phyloP scores from a whole-genome alignment of 805 yeast species.

The Wickerhamomyces ciferrii region DNA sequence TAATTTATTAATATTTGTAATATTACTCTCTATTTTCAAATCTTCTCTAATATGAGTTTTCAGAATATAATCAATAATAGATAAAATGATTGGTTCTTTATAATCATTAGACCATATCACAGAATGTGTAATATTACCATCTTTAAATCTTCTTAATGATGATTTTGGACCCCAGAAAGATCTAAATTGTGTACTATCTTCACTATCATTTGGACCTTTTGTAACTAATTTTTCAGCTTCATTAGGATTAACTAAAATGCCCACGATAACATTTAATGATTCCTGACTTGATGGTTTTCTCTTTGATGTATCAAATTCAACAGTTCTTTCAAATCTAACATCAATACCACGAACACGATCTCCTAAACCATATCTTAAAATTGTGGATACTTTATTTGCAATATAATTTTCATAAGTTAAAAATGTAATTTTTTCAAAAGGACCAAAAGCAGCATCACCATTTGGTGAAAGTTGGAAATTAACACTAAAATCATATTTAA shows the following conservation, averaged over 20 bases:
- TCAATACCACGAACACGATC: slow-evolving; percentile 33
- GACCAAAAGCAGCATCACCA: slow-evolving; percentile 48
- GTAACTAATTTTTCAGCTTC: slow-evolving; percentile 80
- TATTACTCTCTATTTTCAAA: slow-evolving; percentile 25
- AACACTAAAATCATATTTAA: slow-evolving; percentile 60
- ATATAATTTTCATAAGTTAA: slow-evolving; percentile 64
- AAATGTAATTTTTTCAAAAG: slow-evolving; percentile 68
- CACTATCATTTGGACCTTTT: slow-evolving; percentile 71
- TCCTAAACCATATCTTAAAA: slow-evolving; percentile 54
- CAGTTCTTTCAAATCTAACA: slow-evolving; percentile 25
- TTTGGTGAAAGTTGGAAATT: slow-evolving; percentile 40
- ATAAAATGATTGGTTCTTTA: slow-evolving; percentile 55
- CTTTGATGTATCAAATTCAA: slow-evolving; percentile 32
- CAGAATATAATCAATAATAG: slow-evolving; percentile 61
- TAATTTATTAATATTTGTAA: slow-evolving; percentile 40
- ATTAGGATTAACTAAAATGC: slow-evolving; percentile 62
- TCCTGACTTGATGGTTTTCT: slow-evolving; percentile 42
- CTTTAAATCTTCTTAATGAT: slow-evolving; percentile 86
- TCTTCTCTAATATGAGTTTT: slow-evolving; percentile 54
- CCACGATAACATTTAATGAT: slow-evolving; percentile 41
- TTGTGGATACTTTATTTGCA: slow-evolving; percentile 52
- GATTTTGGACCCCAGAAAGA: slow-evolving; percentile 87
- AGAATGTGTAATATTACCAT: slow-evolving; percentile 86
- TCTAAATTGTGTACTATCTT: slow-evolving; percentile 60
- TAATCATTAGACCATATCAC: slow-evolving; percentile 73